These are phyloP conservation scores for Leccinum subrobustum DNA, from an alignment of 1,284 basidiomycete species.

Conservation along the genomic window DNA sequence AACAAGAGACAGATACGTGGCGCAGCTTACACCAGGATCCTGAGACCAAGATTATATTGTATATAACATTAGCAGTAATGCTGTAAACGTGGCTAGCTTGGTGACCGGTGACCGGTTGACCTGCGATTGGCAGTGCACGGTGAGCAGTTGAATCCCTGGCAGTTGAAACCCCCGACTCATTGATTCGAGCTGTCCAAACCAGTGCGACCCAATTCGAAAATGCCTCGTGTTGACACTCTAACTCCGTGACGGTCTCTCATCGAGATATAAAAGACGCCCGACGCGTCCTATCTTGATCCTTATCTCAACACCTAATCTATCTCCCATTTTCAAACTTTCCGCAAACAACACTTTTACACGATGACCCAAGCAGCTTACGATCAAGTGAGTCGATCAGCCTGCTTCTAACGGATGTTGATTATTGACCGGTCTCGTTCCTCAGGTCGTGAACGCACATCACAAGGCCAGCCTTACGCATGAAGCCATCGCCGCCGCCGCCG, in stretches of 20 bases:
- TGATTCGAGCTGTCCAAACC: conserved; percentile 3
- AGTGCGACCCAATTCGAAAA: conserved; percentile 7
- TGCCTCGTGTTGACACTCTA: neutral
- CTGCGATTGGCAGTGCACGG: neutral
- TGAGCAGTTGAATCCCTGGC: neutral
- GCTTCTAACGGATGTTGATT: neutral
- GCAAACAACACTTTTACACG: neutral
- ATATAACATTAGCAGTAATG: neutral
- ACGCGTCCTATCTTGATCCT: neutral
- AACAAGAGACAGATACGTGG: neutral
- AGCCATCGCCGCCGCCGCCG: conserved; percentile 29
- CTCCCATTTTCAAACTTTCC: neutral
- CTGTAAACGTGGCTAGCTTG: neutral
- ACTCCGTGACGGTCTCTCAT: neutral
- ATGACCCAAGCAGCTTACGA: neutral
- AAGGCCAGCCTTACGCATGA: conserved; percentile 31
- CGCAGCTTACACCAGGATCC: neutral
- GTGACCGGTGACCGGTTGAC: neutral
- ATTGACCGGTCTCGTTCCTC: neutral
- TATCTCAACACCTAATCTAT: neutral
- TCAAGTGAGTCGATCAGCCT: neutral
- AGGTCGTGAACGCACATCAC: neutral
- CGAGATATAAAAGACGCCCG: neutral
- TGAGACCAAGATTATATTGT: neutral
- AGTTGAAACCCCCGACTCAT: neutral